These are phyloP conservation scores for Wickerhamiella domercqiae DNA, from an alignment of 805 yeast species.

Conservation along the genomic window DNA sequence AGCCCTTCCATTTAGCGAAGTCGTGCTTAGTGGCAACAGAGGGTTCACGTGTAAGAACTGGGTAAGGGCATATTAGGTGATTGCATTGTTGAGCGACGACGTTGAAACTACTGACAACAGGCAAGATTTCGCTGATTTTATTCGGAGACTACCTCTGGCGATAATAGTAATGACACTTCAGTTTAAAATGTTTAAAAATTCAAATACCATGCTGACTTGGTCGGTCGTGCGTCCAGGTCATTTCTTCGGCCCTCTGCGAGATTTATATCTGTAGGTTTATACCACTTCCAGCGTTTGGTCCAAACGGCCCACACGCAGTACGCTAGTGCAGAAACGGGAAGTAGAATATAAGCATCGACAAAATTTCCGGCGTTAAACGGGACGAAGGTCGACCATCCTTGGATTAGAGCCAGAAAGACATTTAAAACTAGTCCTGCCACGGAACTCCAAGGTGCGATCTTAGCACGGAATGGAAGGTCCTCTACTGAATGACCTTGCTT, in stretches of 20 bases:
- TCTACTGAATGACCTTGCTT: slow-evolving; percentile 23
- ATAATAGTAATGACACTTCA: no score
- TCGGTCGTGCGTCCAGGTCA: no score
- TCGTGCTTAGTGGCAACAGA: no score
- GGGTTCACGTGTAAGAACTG: no score
- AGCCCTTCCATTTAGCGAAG: no score
- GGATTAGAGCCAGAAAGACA: slow-evolving; percentile 40
- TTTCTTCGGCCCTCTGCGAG: slow-evolving; percentile 22
- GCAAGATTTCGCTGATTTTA: no score
- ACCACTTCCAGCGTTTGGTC: slow-evolving; percentile 28
- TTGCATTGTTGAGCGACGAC: no score
- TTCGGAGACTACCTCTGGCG: no score
- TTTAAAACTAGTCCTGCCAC: slow-evolving; percentile 35
- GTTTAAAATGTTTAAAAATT: no score
- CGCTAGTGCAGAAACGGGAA: slow-evolving; percentile 40
- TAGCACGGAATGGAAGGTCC: slow-evolving; percentile 40
- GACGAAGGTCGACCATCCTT: slow-evolving; percentile 49
- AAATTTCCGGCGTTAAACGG: slow-evolving; percentile 44
- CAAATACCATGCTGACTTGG: no score
- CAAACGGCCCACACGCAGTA: slow-evolving; percentile 26
- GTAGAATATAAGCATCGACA: slow-evolving; percentile 46
- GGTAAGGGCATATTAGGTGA: no score
- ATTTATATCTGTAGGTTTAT: slow-evolving; percentile 27
- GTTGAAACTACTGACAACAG: no score
- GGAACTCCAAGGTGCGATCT: slow-evolving; percentile 39